Conservation (phyloP, 2,329 filamentous ascomycete species). For the Nannizziopsis arthrosporioides region DNA sequence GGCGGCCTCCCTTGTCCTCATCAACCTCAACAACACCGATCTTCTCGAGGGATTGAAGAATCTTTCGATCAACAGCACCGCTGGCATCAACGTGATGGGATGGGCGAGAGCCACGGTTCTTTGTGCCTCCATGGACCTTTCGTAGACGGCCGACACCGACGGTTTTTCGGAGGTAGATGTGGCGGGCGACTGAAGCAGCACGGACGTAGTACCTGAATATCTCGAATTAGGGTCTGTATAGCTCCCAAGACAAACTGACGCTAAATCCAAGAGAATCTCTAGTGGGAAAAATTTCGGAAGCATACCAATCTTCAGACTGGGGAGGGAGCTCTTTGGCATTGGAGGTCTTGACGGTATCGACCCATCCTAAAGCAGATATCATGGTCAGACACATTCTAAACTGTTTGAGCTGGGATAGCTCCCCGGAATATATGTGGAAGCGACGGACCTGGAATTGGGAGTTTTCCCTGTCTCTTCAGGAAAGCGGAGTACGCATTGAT, state of each 20-base stretch:
- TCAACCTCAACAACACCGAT: slow-evolving; percentile 96
- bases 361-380: slow-evolving; percentile 59
- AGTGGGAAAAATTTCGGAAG: too few species aligned
- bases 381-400: not conserved
- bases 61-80: slow-evolving; percentile 92
- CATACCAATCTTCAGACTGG: slow-evolving; percentile 97
- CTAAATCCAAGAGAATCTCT: too few species aligned
- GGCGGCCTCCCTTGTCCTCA: slow-evolving; percentile 95
- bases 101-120: slow-evolving; percentile 90
- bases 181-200: slow-evolving; percentile 86
- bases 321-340: slow-evolving; percentile 93
- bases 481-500: slow-evolving; percentile 56
- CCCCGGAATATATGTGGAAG: slow-evolving; percentile 8
- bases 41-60: slow-evolving; percentile 96
- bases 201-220: slow-evolving; percentile 60
- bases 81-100: slow-evolving; percentile 92
- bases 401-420: not conserved
- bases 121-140: slow-evolving; percentile 90
- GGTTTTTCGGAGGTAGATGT: slow-evolving; percentile 99
- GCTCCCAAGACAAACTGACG: too few species aligned
- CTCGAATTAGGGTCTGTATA: slow-evolving; percentile 3
- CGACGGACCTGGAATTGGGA: slow-evolving; percentile 55
- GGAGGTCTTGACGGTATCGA: slow-evolving; percentile 98
- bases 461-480: slow-evolving; percentile 60
- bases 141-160: slow-evolving; percentile 96